Evolutionary conservation across 2,329 filamentous ascomycete species (phyloP).

Genomic region (Bimuria novae-zelandiae): DNA sequence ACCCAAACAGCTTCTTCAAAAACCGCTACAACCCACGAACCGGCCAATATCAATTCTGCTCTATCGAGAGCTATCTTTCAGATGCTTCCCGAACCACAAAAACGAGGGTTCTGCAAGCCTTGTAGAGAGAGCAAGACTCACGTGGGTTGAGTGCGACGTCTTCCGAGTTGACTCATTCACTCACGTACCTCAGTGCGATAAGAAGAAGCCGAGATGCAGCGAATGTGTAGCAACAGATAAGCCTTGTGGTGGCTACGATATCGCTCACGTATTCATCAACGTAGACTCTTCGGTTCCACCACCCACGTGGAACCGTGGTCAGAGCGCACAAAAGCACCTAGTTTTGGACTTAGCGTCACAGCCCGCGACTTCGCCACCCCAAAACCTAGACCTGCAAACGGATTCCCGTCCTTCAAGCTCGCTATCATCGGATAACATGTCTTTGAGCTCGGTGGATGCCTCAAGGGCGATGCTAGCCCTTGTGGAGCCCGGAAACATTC

Average conservation of each 20-base stretch:
- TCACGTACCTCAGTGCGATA: constrained; percentile 23
- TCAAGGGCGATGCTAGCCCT: constrained; percentile 6
- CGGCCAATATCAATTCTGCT: not conserved
- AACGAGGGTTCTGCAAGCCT: constrained; percentile 20
- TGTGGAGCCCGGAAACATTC: constrained; percentile 15
- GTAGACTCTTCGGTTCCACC: constrained; percentile 21
- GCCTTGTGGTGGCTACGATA: constrained; percentile 25
- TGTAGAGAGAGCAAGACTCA: constrained; percentile 18
- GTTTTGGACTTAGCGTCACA: constrained; percentile 25
- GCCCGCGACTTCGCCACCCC: constrained; percentile 9
- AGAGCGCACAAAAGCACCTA: constrained; percentile 27
- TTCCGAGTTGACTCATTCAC: not conserved
- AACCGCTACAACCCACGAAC: not conserved
- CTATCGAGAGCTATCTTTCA: not conserved
- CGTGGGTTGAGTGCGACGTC: constrained; percentile 6
- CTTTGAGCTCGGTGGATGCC: constrained; percentile 3
- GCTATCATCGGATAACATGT: not conserved
- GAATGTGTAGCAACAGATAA: constrained; percentile 22
- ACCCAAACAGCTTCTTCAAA: not conserved
- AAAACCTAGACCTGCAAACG: constrained; percentile 4
- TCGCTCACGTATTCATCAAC: constrained; percentile 28
- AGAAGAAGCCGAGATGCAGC: constrained; percentile 25
- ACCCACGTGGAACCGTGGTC: constrained; percentile 24
- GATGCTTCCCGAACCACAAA: constrained; percentile 16
- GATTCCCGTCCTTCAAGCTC: not conserved